Base-by-base conservation (phyloP, 2,329 filamentous ascomycete genomes). In the Dactylellina cionopaga region DNA sequence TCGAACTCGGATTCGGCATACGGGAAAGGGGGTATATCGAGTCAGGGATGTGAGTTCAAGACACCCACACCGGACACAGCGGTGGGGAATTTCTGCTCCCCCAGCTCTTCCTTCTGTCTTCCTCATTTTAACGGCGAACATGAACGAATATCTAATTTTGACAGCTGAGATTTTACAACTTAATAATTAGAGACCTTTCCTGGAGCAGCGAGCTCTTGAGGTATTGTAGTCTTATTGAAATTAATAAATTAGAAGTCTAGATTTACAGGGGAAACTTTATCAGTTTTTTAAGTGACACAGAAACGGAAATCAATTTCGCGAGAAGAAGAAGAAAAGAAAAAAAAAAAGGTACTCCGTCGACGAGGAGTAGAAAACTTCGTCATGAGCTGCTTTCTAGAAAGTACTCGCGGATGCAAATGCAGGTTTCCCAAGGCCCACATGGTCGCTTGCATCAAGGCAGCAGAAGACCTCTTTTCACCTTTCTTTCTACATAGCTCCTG, bases 391-490 rank as follows among this genome's bases (percentile, higher is more conserved):
- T 46, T 56, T 58, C 62, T 66, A 56, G 62, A 66, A 66, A 66
- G 51, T 66, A 66, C 51, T 51, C 62, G 62, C 62, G 62, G 62
- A 66, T 66, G 51, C n/a, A n/a, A n/a, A 55, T 55, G 51, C 62
- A 66, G 52, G 51, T 58, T 51, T 22, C 41, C 52, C 35, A 47
- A 46, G 51, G 39, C 60, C 60, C 60, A 65, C 60, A 65, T 46
- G 60, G 60, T 56, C 51, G 49, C 31, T 33, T 66, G 62, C 62
- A 66, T 19, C 41, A 66, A 58, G 62, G 60, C 60, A 65, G 49
- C 52, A 41, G 49, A n/a, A n/a, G n/a, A n/a, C n/a, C n/a, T 41
- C 60, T 65, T 65, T 54, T 55, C 60, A 65, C 39, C 35, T 58
- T 65, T 64, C 35, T 31, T 27, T 51, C 62, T n/a, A n/a, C n/a